phyloP scores from a whole-genome alignment of 2,329 filamentous ascomycete species.

The Botrytis hyacinthi region DNA sequence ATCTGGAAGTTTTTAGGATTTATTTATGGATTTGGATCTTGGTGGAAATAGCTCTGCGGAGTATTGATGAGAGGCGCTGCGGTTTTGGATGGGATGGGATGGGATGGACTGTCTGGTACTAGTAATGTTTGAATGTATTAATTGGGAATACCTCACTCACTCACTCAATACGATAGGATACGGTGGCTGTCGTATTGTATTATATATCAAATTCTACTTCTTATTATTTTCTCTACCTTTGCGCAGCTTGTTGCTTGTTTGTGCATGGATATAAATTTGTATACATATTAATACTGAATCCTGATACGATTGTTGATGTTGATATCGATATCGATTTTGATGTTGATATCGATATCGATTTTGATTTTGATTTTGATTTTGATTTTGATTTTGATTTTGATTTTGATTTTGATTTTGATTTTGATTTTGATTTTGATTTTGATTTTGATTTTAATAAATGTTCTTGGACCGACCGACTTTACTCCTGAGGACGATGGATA shows the following conservation, averaged over 20 bases:
- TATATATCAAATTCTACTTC: background rate
- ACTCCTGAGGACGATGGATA: too few relatives aligned
- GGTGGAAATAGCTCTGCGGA: background rate
- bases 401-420: background rate
- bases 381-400: too few relatives aligned
- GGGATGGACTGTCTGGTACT: background rate
- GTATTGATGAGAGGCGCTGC: background rate
- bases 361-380: too few relatives aligned
- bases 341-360: background rate
- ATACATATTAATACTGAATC: background rate
- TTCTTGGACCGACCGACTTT: too few relatives aligned
- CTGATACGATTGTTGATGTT: too few relatives aligned
- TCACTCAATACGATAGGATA: background rate
- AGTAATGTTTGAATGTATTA: background rate
- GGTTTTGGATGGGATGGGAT: background rate
- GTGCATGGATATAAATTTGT: background rate
- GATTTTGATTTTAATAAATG: too few relatives aligned
- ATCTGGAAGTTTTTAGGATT: background rate
- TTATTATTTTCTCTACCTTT: background rate
- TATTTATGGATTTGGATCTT: background rate
- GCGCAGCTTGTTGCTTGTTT: too few relatives aligned
- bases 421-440: background rate
- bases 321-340: background rate
- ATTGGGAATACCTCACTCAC: background rate
- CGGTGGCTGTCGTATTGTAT: background rate